phyloP scores from a whole-genome alignment of 306 rosid species.

The Cyclanthera cordifolia region DNA sequence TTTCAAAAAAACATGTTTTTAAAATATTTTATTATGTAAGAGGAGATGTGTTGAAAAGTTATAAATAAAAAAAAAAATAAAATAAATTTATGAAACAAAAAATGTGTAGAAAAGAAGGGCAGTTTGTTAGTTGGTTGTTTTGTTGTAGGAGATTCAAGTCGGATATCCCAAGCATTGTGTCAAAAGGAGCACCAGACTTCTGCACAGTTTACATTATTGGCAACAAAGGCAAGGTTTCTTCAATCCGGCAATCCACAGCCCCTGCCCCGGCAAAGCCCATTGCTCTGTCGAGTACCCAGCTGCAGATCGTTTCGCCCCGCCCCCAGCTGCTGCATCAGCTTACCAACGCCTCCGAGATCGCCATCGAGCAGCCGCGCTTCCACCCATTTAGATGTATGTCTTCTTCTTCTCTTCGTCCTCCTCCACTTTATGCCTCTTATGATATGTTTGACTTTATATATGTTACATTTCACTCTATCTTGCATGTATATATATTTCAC shows the following conservation, averaged over 20 bases:
- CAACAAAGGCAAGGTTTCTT: constrained; percentile 54
- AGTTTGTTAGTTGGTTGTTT: neutral
- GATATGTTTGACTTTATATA: too few species aligned
- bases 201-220: constrained; percentile 61
- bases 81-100: neutral
- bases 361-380: neutral
- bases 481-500: too few species aligned
- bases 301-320: constrained; percentile 9
- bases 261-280: constrained; percentile 20
- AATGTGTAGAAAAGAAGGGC: neutral
- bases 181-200: constrained; percentile 55
- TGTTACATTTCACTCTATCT: too few species aligned
- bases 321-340: neutral
- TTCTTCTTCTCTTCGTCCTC: neutral
- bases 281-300: neutral
- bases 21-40: too few species aligned
- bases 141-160: constrained; percentile 54
- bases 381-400: neutral
- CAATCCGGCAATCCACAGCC: constrained; percentile 34
- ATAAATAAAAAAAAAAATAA: neutral
- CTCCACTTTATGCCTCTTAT: neutral
- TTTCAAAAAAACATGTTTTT: too few species aligned
- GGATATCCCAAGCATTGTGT: constrained; percentile 44
- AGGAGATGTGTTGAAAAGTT: too few species aligned
- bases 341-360: neutral